Evolutionary conservation across 1,284 basidiomycete genomes (phyloP).

Genomic region (Ustilago loliicola): DNA sequence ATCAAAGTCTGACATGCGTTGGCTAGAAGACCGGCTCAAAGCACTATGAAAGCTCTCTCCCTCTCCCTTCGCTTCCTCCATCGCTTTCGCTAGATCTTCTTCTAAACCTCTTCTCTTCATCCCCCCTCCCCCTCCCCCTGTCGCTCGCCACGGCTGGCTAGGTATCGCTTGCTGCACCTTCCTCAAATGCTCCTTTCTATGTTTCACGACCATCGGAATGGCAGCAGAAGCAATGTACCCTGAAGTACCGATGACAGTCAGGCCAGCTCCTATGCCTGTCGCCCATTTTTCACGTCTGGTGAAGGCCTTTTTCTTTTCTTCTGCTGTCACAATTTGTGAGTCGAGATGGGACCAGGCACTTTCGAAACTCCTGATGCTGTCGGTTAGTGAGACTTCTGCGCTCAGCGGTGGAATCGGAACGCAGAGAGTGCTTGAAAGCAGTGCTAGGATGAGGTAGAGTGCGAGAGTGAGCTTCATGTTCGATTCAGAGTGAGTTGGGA

Average conservation of each 20-base stretch:
- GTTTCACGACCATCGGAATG: not conserved
- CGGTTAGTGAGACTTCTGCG: not conserved
- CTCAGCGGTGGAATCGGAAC: not conserved
- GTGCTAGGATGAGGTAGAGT: not conserved
- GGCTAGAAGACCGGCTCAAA: slow-evolving; percentile 7
- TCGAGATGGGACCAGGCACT: slow-evolving; percentile 14
- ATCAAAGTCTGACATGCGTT: slow-evolving; percentile 7
- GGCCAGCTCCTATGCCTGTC: slow-evolving; percentile 1
- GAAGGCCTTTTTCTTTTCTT: not conserved
- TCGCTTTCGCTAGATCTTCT: not conserved
- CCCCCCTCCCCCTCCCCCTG: not conserved
- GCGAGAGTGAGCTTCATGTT: not conserved
- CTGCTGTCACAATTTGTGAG: not conserved
- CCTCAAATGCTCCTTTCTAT: not conserved
- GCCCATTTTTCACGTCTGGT: not conserved
- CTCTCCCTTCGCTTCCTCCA: not conserved
- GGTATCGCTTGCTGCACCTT: not conserved
- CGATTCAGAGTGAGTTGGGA: not conserved
- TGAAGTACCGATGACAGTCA: slow-evolving; percentile 3
- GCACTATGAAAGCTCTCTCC: slow-evolving; percentile 12
- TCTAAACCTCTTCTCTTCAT: not conserved
- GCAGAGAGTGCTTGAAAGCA: not conserved
- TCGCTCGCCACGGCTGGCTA: not conserved
- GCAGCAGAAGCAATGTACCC: slow-evolving; percentile 18
- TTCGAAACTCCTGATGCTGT: slow-evolving; percentile 14